Evolutionary conservation across 495 filamentous ascomycete genomes (phyloP).

Genomic region (Penicillium atrosanguineum): DNA sequence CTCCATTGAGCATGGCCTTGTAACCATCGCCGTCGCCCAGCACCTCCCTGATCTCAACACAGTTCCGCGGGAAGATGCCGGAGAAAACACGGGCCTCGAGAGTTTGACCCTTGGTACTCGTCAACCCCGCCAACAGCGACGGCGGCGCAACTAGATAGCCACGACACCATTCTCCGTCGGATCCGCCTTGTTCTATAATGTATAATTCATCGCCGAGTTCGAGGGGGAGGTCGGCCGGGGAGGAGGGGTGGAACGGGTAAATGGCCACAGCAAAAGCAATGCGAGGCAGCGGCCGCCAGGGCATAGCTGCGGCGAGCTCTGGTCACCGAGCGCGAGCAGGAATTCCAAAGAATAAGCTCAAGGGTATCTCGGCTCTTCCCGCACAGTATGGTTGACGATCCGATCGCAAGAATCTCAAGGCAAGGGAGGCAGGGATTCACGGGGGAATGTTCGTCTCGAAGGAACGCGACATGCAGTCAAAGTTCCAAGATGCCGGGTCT

Average conservation of each 20-base stretch:
- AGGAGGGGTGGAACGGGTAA: conserved; percentile 84
- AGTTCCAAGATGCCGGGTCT: conserved; percentile 9
- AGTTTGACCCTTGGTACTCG: conserved; percentile 86
- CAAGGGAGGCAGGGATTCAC: conserved; percentile 19
- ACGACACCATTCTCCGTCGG: conserved; percentile 83
- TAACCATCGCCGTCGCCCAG: conserved; percentile 57
- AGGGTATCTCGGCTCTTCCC: conserved; percentile 11
- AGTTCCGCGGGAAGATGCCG: conserved; percentile 91
- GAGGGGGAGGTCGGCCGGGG: conserved; percentile 88
- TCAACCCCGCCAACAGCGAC: conserved; percentile 86
- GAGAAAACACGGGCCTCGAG: conserved; percentile 95
- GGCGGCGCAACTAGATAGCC: conserved; percentile 95
- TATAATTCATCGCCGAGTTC: conserved; percentile 98
- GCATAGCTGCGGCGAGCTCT: conserved; percentile 57
- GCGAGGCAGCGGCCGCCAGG: conserved; percentile 93
- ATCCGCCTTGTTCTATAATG: conserved; percentile 93
- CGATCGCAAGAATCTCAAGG: conserved; percentile 16
- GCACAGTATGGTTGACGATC: conserved; percentile 13
- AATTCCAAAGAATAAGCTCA: conserved; percentile 12
- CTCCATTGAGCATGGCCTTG: conserved; percentile 33
- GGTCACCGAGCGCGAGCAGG: conserved; percentile 5
- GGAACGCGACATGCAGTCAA: conserved; percentile 34
- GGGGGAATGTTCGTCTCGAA: conserved; percentile 27
- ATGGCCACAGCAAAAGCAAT: conserved; percentile 97
- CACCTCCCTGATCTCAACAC: conserved; percentile 81